A percentile compares a stretch with the other conserved stretches of the same genome.
phyloP scores from a whole-genome alignment of 2,329 filamentous ascomycete species.

The Penicillium expansum region DNA sequence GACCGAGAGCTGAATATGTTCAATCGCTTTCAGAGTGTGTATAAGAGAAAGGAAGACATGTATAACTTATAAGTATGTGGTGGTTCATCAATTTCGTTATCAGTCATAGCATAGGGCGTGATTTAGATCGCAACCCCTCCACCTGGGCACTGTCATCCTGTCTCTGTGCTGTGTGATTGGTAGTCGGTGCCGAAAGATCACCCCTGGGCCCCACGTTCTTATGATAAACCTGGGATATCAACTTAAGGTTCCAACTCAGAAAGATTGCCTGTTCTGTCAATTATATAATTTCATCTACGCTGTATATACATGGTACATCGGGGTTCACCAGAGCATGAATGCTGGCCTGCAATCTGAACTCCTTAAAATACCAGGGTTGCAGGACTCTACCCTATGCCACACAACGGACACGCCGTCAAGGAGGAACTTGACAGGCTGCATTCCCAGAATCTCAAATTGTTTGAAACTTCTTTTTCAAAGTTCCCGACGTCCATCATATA shows the following conservation, averaged over 20 bases:
- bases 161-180: not conserved
- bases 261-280: not conserved
- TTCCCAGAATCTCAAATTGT: not conserved
- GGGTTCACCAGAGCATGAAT: not conserved
- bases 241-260: no score
- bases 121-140: slow-evolving; percentile 2
- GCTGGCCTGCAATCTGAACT: not conserved
- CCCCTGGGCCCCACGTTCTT: not conserved
- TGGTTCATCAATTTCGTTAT: not conserved
- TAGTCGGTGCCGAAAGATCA: not conserved
- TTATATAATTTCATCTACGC: not conserved
- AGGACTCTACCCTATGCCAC: not conserved
- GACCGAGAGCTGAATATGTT: not conserved
- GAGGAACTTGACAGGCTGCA: not conserved
- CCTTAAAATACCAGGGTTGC: not conserved
- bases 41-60: not conserved
- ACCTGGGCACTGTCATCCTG: not conserved
- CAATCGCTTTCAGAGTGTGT: not conserved
- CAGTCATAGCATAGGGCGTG: not conserved
- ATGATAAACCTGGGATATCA: not conserved
- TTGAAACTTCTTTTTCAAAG: not conserved
- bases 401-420: not conserved
- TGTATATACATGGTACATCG: no score
- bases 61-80: not conserved
- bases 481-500: not conserved